Percentiles rank a stretch among this genome's conserved stretches.
These are phyloP conservation scores for Cadophora gregata DNA, from an alignment of 2,329 filamentous ascomycete species.

Conservation along the genomic window DNA sequence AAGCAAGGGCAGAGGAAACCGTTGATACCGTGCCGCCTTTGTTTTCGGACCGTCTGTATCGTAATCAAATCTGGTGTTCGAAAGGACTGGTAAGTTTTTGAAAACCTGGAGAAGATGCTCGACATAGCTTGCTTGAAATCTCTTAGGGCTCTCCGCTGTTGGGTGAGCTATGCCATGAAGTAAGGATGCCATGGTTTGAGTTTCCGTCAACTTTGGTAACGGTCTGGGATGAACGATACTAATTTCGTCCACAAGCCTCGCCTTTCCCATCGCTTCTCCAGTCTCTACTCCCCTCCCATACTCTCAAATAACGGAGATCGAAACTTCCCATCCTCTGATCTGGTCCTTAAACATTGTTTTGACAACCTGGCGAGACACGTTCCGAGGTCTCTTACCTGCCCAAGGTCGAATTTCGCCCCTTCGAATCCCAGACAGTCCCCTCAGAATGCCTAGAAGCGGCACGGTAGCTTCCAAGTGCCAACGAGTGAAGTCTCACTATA, in stretches of 20 bases:
- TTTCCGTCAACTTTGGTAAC: slow-evolving; percentile 14
- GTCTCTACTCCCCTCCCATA: neutral
- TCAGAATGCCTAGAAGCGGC: neutral
- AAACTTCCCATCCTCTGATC: neutral
- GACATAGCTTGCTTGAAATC: neutral
- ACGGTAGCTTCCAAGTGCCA: neutral
- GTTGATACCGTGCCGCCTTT: slow-evolving; percentile 2
- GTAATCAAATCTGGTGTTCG: neutral
- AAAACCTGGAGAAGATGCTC: neutral
- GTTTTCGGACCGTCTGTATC: neutral
- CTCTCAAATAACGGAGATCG: neutral
- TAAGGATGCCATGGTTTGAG: slow-evolving; percentile 2
- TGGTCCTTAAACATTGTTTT: neutral
- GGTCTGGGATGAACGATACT: slow-evolving; percentile 7
- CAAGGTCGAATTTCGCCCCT: neutral
- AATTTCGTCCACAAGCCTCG: neutral
- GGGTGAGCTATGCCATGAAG: neutral
- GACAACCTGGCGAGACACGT: neutral
- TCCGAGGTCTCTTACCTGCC: neutral
- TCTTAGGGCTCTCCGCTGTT: neutral
- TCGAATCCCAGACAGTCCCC: neutral
- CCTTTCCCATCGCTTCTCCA: neutral
- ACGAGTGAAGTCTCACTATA: neutral
- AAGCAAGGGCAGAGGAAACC: neutral
- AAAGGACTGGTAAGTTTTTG: neutral